These are phyloP conservation scores for Sophora flavescens DNA, from an alignment of 306 rosid genomes.

Conservation along the genomic window DNA sequence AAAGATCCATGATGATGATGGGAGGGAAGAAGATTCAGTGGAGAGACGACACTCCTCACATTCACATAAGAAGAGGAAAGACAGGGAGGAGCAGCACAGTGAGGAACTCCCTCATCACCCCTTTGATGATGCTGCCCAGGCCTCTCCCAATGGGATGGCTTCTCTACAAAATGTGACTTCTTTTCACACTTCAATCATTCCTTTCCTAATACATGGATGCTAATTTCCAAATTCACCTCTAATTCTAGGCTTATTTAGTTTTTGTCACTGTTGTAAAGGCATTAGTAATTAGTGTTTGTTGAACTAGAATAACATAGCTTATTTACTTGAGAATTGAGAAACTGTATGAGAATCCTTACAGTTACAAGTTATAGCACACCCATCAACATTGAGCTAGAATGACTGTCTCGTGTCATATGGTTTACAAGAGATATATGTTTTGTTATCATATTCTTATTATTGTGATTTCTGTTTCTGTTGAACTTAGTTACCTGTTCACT, in stretches of 20 bases:
- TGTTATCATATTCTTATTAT: background rate
- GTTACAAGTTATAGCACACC: background rate
- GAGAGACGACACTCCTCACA: constrained; percentile 58
- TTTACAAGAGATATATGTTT: constrained; percentile 17
- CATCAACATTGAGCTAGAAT: background rate
- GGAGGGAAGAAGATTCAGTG: constrained; percentile 45
- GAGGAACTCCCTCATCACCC: constrained; percentile 30
- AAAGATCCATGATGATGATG: constrained; percentile 48
- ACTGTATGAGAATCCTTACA: background rate
- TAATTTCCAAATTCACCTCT: background rate
- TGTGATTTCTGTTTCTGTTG: constrained; percentile 12
- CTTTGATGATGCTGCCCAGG: constrained; percentile 45
- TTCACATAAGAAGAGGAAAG: constrained; percentile 75
- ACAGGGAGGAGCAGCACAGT: constrained; percentile 49
- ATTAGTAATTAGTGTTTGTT: background rate
- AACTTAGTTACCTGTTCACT: background rate
- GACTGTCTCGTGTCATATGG: background rate
- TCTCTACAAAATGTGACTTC: constrained; percentile 66
- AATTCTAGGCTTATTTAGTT: background rate
- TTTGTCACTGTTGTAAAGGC: background rate
- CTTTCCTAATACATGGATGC: background rate
- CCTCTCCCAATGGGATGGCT: constrained; percentile 56
- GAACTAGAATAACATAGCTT: background rate
- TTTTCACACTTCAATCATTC: background rate
- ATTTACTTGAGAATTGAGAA: background rate